Evolutionary conservation across 257 asterid species (phyloP).

Genomic region (Rubia yunnanensis): DNA sequence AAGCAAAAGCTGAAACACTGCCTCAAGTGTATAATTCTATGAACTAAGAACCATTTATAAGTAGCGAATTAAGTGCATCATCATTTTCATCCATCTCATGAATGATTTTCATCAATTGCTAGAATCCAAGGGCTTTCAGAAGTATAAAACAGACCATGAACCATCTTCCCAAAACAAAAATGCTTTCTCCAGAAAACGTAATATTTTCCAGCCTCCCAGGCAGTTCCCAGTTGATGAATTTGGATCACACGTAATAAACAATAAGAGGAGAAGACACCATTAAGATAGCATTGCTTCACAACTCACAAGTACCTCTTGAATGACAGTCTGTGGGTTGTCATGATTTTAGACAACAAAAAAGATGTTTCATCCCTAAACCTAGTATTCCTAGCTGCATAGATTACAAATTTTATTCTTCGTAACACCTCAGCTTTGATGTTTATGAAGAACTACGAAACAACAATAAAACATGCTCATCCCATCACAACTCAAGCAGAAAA

Average conservation of each 20-base stretch:
- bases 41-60: not conserved
- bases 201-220: not conserved
- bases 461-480: not conserved
- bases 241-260: not conserved
- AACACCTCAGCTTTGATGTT: not conserved
- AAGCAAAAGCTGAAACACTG: not conserved
- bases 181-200: not conserved
- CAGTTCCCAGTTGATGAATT: not conserved
- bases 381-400: not conserved
- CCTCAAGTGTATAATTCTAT: not conserved
- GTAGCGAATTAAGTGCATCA: too few relatives aligned
- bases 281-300: too few relatives aligned
- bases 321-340: not conserved
- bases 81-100: not conserved
- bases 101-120: not conserved
- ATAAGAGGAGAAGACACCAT: not conserved
- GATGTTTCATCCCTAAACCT: not conserved
- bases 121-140: not conserved
- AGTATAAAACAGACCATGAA: not conserved
- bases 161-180: not conserved
- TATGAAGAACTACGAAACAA: not conserved
- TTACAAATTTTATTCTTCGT: not conserved
- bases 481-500: not conserved
- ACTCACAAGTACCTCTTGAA: not conserved
- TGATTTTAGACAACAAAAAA: not conserved